A percentile compares a stretch with the other conserved stretches of the same genome.
Evolutionary conservation across 306 rosid genomes (phyloP).

Genomic region (Boehmeria nivea): DNA sequence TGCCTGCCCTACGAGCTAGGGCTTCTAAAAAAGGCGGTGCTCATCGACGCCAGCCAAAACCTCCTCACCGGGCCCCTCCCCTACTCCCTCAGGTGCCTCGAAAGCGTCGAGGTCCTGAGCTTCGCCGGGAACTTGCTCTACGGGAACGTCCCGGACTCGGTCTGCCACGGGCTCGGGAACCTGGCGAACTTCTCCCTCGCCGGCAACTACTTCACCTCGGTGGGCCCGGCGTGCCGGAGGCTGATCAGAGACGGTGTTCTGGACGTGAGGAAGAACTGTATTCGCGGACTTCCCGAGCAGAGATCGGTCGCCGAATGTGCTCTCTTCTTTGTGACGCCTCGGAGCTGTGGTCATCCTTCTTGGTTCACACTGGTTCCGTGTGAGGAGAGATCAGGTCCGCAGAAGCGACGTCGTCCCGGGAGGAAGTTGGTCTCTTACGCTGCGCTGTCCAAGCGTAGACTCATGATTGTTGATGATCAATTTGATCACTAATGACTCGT

Average conservation of each 20-base stretch:
- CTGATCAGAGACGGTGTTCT: conserved; percentile 32
- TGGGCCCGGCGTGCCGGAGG: conserved; percentile 31
- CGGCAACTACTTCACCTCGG: conserved; percentile 30
- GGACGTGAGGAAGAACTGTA: conserved; percentile 38
- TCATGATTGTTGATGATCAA: neutral
- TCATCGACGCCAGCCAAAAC: conserved; percentile 39
- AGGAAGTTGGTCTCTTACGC: conserved; percentile 47
- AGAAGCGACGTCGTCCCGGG: neutral
- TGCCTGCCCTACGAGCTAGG: conserved; percentile 47
- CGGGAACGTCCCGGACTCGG: conserved; percentile 36
- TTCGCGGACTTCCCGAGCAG: conserved; percentile 32
- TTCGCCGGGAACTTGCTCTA: conserved; percentile 36
- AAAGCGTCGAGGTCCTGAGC: conserved; percentile 33
- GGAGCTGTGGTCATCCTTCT: conserved; percentile 19
- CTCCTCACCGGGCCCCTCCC: conserved; percentile 38
- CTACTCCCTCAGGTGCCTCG: conserved; percentile 36
- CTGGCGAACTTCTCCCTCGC: conserved; percentile 36
- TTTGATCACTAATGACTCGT: too few species aligned
- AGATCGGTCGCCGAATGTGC: conserved; percentile 28
- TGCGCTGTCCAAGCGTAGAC: conserved; percentile 36
- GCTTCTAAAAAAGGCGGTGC: conserved; percentile 21
- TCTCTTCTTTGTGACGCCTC: conserved; percentile 15
- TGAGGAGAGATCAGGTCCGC: neutral
- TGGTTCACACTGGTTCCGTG: conserved; percentile 32
- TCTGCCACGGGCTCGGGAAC: conserved; percentile 29